Conservation (phyloP, 2,329 filamentous ascomycete species). For the Epichloe elymi region DNA sequence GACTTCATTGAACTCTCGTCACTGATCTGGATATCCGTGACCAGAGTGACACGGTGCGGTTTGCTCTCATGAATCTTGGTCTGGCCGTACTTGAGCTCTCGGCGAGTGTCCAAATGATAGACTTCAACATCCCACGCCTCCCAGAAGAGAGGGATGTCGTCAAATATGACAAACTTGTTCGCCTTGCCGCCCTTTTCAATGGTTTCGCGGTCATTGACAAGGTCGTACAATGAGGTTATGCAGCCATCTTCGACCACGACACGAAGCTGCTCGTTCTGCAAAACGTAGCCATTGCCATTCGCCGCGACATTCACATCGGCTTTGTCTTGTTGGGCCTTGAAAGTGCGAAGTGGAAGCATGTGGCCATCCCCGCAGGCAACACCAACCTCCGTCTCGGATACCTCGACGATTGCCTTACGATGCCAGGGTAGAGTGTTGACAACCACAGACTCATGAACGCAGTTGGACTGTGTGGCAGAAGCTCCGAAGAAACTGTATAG, state of each 20-base stretch:
- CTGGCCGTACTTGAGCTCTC: conserved; percentile 55
- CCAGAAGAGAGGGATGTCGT: conserved; percentile 96
- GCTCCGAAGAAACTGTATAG: conserved; percentile 57
- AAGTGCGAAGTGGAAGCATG: conserved; percentile 34
- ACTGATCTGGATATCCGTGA: conserved; percentile 78
- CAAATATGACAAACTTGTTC: conserved; percentile 87
- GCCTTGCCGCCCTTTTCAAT: conserved; percentile 62
- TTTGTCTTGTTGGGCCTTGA: conserved; percentile 31
- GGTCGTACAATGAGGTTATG: conserved; percentile 77
- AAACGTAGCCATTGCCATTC: conserved; percentile 50
- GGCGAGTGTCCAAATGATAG: conserved; percentile 77
- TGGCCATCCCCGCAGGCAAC: conserved; percentile 45
- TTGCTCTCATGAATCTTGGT: conserved; percentile 61
- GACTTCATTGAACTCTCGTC: conserved; percentile 76
- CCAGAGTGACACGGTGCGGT: conserved; percentile 64
- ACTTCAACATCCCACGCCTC: conserved; percentile 98
- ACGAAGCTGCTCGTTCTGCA: conserved; percentile 65
- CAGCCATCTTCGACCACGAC: conserved; percentile 61
- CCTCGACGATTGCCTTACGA: conserved; percentile 58
- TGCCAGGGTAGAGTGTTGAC: conserved; percentile 84
- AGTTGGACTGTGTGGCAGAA: conserved; percentile 25
- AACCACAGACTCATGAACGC: conserved; percentile 41
- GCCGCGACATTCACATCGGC: conserved; percentile 40
- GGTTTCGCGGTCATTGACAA: conserved; percentile 59
- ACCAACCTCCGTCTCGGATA: conserved; percentile 40